Conservation (phyloP, 2,329 filamentous ascomycete genomes). For the Claviceps fusiformis region DNA sequence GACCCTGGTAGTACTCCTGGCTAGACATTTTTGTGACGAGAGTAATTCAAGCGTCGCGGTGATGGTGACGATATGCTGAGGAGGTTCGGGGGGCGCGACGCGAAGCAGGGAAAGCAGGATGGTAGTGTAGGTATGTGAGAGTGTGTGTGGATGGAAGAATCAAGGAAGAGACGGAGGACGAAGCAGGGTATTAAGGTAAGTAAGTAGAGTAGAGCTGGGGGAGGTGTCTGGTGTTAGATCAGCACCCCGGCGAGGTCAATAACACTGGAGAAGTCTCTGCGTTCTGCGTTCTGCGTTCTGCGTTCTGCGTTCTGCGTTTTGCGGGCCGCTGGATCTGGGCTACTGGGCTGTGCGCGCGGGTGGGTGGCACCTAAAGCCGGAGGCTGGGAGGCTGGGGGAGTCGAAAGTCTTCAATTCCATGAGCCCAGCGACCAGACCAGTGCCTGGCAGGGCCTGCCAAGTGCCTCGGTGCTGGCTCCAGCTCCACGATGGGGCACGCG, state of each 20-base stretch:
- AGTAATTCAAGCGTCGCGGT: background rate
- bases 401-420: too few relatives aligned
- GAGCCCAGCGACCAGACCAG: background rate
- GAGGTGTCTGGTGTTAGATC: too few relatives aligned
- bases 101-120: background rate
- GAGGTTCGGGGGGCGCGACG: background rate
- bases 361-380: too few relatives aligned
- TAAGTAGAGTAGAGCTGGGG: background rate
- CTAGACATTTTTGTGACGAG: conserved; percentile 20
- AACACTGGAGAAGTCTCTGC: too few relatives aligned
- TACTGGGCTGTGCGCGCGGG: too few relatives aligned
- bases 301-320: too few relatives aligned
- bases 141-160: background rate
- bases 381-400: too few relatives aligned
- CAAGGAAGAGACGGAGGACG: background rate
- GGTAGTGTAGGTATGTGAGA: background rate
- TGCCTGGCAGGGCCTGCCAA: too few relatives aligned
- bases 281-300: too few relatives aligned
- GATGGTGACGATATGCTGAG: background rate
- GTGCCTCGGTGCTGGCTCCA: too few relatives aligned
- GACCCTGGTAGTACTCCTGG: conserved; percentile 27
- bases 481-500: background rate
- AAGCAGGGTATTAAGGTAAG: background rate
- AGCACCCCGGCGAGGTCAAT: too few relatives aligned
- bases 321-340: too few relatives aligned